A percentile compares a stretch with the other conserved stretches of the same genome.
Conservation (phyloP, 805 yeast genomes). For the Metschnikowia continentalis region DNA sequence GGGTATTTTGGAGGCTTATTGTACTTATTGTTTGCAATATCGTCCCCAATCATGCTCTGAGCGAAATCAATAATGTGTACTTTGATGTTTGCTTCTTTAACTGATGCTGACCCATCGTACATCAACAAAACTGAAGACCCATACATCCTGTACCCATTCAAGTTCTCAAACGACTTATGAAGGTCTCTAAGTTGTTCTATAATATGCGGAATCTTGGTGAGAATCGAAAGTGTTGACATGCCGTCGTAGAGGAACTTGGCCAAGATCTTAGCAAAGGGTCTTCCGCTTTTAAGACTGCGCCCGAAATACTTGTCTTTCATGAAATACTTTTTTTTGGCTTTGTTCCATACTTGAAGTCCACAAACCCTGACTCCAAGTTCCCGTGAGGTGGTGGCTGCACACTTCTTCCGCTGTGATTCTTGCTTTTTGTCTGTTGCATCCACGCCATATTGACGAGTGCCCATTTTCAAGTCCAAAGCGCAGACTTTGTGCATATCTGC, state of each 20-base stretch:
- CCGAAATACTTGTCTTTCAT: conserved; percentile 92
- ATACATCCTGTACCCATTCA: conserved; percentile 80
- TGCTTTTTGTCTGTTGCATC: conserved; percentile 75
- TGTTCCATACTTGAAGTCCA: conserved; percentile 64
- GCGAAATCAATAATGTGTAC: conserved; percentile 95
- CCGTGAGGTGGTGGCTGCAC: conserved; percentile 75
- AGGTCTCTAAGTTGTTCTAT: conserved; percentile 58
- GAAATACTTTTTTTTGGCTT: conserved; percentile 37
- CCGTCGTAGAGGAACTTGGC: conserved; percentile 83
- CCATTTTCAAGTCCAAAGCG: conserved; percentile 94
- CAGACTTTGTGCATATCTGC: conserved; percentile 80
- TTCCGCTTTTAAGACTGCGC: conserved; percentile 64
- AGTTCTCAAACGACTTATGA: conserved; percentile 46
- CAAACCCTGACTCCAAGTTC: conserved; percentile 87
- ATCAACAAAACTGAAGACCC: conserved; percentile 86
- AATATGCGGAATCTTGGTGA: conserved; percentile 63
- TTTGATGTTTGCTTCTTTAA: conserved; percentile 17
- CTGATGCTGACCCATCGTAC: conserved; percentile 63
- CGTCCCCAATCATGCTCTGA: conserved; percentile 69
- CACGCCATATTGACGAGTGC: conserved; percentile 97
- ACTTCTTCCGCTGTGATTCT: conserved; percentile 75
- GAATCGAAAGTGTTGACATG: conserved; percentile 48
- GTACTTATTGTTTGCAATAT: conserved; percentile 24
- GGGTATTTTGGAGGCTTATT: conserved; percentile 72
- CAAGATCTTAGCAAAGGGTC: conserved; percentile 71